Conservation (phyloP, 140 eudicot species). For the Flaveria floridana region DNA sequence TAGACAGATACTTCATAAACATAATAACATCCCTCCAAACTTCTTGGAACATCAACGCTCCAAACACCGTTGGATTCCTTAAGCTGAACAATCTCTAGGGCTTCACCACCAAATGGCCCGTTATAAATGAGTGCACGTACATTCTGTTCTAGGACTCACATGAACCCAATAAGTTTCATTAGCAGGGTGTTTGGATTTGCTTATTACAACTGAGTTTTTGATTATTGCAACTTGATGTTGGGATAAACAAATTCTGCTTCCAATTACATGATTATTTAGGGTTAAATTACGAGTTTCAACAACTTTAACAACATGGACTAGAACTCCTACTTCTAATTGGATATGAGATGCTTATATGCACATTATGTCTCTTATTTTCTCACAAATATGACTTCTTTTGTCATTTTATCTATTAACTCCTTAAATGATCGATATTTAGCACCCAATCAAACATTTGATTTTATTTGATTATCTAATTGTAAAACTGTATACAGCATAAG, state of each 20-base stretch:
- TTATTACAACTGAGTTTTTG: not conserved
- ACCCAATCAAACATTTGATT: not conserved
- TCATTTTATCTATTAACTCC: not conserved
- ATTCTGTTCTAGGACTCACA: slow-evolving; percentile 44
- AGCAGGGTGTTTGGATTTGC: slow-evolving; percentile 1
- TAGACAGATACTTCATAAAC: slow-evolving; percentile 80
- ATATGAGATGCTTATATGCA: not conserved
- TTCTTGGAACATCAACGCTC: slow-evolving; percentile 63
- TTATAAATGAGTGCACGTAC: slow-evolving; percentile 56
- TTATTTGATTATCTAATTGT: not conserved
- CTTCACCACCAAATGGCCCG: slow-evolving; percentile 52
- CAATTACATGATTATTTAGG: not conserved
- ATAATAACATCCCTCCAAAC: slow-evolving; percentile 89
- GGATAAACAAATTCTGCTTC: not conserved
- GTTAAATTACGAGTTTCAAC: not conserved
- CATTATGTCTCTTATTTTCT: not conserved
- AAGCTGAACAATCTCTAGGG: slow-evolving; percentile 54
- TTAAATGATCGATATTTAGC: not conserved
- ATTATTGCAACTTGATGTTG: not conserved
- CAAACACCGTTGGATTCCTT: slow-evolving; percentile 74
- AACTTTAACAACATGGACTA: not conserved
- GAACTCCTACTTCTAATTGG: not conserved
- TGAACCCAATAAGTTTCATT: slow-evolving; percentile 18
- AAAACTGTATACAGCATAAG: not conserved
- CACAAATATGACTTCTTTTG: not conserved